Conservation (phyloP, 805 yeast genomes). For the Kuraishia piskuri region DNA sequence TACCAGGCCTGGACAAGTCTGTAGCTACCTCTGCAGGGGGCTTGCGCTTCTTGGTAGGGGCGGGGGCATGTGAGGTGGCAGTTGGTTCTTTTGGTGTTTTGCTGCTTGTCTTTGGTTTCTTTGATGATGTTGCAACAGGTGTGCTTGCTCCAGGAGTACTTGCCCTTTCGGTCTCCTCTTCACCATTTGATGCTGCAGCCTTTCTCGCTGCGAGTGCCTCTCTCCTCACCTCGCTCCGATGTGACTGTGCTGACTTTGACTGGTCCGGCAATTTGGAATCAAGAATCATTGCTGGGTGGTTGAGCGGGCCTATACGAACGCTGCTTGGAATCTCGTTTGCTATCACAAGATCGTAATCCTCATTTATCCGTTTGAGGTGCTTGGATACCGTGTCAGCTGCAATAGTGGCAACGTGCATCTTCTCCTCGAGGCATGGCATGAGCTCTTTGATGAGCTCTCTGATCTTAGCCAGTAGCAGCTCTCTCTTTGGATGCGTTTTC, state of each 20-base stretch:
- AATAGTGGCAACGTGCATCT: conserved; percentile 92
- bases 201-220: conserved; percentile 89
- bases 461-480: conserved; percentile 28
- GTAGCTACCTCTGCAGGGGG: background rate
- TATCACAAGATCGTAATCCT: conserved; percentile 67
- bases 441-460: conserved; percentile 50
- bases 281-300: conserved; percentile 85
- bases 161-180: conserved; percentile 1
- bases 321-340: conserved; percentile 76
- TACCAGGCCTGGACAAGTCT: background rate
- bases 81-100: background rate
- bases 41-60: background rate
- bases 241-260: conserved; percentile 57
- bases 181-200: conserved; percentile 30
- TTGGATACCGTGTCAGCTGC: conserved; percentile 72
- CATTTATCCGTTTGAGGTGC: conserved; percentile 65
- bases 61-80: background rate
- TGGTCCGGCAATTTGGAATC: conserved; percentile 42
- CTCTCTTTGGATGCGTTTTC: conserved; percentile 27
- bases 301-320: conserved; percentile 67
- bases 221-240: conserved; percentile 77
- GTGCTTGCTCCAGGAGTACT: conserved; percentile 3
- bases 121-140: background rate
- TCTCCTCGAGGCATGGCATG: conserved; percentile 90
- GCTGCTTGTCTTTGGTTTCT: background rate